Evolutionary conservation across 2,329 filamentous ascomycete species (phyloP).

Genomic region (Hawksworthiomyces lignivorus): DNA sequence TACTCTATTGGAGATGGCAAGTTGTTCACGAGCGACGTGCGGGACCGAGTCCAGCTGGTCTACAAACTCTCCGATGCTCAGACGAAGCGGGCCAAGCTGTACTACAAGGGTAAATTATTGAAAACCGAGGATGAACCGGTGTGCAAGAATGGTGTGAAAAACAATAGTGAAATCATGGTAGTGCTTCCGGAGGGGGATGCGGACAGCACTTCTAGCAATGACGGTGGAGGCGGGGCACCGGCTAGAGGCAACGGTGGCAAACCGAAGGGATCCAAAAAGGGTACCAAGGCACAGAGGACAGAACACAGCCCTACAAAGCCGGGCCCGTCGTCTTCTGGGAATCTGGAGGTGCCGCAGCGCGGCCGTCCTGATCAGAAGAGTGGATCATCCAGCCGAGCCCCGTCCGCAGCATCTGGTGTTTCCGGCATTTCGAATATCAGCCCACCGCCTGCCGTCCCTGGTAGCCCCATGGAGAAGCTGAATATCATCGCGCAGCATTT

Average conservation of each 20-base stretch:
- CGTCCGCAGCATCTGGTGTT: conserved; percentile 23
- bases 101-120: conserved; percentile 66
- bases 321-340: conserved; percentile 29
- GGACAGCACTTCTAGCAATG: conserved; percentile 12
- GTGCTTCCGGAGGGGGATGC: conserved; percentile 43
- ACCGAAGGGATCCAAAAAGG: conserved; percentile 21
- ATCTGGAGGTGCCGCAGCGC: conserved; percentile 26
- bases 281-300: conserved; percentile 35
- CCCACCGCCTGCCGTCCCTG: conserved; percentile 28
- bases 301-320: conserved; percentile 33
- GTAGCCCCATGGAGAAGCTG: conserved; percentile 52
- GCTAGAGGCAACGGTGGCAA: conserved; percentile 5
- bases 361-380: conserved; percentile 25
- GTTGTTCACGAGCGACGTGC: conserved; percentile 57
- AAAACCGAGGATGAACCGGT: conserved; percentile 54
- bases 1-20: conserved; percentile 70
- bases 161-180: conserved; percentile 53
- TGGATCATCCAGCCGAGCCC: conserved; percentile 27
- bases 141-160: conserved; percentile 54
- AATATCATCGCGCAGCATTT: conserved; percentile 60
- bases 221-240: no score
- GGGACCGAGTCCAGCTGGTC: conserved; percentile 58
- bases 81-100: conserved; percentile 51
- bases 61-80: conserved; percentile 52
- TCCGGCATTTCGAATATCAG: conserved; percentile 14